Evolutionary conservation across 2,329 filamentous ascomycete genomes (phyloP), one percentile per base, ranked within the genome.

Genomic region (Huntiella abstrusa): DNA sequence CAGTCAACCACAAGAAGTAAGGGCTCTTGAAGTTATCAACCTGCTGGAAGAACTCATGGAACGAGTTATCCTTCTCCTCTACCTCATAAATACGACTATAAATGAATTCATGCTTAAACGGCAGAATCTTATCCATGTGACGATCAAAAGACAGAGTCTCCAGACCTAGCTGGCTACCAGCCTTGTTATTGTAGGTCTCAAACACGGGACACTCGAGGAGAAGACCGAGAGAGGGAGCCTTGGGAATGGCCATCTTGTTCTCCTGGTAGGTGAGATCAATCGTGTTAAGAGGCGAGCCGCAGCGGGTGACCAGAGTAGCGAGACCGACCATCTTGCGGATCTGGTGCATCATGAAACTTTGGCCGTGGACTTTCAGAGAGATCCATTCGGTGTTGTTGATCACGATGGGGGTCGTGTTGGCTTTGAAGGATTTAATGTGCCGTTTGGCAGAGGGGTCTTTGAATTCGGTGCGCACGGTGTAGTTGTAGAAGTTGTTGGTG

Each of bases 321-420:
- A 98, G 86, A 48, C 83, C 85, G 12, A 98, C 84, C 91, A 98
- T 96, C 64, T 96, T 98, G 57, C 91, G 80, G 62, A 98, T 98
- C 65, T 98, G 91, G 62, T 98, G 91, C 91, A 98, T 98, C 91
- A 98, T 98, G 70, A 98, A 98, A 57, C 81, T 88, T 63, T 98
- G 91, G 0, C 91, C 91, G 62, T 98, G 91, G 17, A 98, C 87
- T 60, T 93, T 94, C 53, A 96, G 69, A 38, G 82, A 91, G 4
- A 98, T 69, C 91, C 91, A 98, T 66, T 98, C 83, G 1, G 86
- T 95, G 57, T 88, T 78, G 60, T 84, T 76, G 61, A 93, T 92
- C 57, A 86, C 75, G 56, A 94, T 80, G 1, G 86, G 85, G 44
- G 73, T 67, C 3, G 67, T 65, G 59, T 85, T 81, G 49, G 85